Conservation (phyloP, 345 rosid genomes). For the Syzygium aqueum region DNA sequence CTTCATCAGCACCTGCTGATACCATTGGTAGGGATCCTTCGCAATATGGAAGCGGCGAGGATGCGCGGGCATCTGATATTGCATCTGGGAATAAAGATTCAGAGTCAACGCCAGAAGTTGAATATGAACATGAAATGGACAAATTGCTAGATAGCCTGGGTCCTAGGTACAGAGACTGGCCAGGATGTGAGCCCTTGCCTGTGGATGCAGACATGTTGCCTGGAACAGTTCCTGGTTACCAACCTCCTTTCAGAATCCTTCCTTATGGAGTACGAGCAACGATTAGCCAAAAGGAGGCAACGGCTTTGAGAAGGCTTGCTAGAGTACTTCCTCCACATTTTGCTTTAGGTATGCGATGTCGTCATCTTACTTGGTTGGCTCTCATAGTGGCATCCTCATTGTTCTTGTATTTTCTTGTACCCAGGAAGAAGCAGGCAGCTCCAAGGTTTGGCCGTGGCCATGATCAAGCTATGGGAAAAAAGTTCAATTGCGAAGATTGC, state of each 20-base stretch:
- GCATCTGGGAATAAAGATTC: conserved; percentile 18
- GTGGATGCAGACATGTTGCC: conserved; percentile 96
- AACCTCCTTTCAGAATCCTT: conserved; percentile 81
- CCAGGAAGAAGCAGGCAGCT: conserved; percentile 87
- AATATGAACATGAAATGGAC: conserved; percentile 76
- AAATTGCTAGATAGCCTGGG: conserved; percentile 72
- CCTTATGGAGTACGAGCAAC: conserved; percentile 86
- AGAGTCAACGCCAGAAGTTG: conserved; percentile 24
- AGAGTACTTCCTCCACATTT: conserved; percentile 91
- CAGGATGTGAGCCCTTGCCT: conserved; percentile 73
- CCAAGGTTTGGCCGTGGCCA: conserved; percentile 86
- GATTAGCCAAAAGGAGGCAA: conserved; percentile 57
- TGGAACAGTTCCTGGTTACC: conserved; percentile 65
- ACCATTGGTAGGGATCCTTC: conserved; percentile 9
- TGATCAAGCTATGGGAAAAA: conserved; percentile 76
- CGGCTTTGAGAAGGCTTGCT: conserved; percentile 69
- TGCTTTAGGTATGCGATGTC: conserved; percentile 56
- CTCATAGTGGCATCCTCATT: conserved; percentile 2
- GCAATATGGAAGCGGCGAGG: conserved; percentile 6
- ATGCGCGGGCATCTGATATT: conserved; percentile 11
- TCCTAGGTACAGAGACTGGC: conserved; percentile 88
- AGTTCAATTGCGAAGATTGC: conserved; percentile 81
- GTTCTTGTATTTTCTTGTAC: conserved; percentile 9
- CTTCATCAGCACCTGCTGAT: conserved; percentile 17
- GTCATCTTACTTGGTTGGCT: not conserved